Percentiles rank a stretch among this genome's conserved stretches.
phyloP scores from a whole-genome alignment of 768 basidiomycete genomes.

The Russula lepida region DNA sequence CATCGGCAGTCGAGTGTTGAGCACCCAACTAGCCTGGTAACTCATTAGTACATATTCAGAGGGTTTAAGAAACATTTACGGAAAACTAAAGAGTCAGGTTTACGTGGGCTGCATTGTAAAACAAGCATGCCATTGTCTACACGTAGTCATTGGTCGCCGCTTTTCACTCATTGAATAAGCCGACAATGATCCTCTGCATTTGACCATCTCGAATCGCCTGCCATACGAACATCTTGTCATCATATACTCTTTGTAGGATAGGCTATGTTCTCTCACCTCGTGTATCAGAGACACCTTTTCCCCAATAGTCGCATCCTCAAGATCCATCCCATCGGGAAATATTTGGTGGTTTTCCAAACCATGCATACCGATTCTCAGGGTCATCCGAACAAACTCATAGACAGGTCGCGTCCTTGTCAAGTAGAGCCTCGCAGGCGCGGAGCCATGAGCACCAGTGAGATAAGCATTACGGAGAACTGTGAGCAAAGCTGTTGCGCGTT shows the following conservation, averaged over 20 bases:
- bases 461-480: conserved; percentile 45
- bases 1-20: too few relatives aligned
- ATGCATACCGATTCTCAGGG: conserved; percentile 69
- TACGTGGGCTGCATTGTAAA: not conserved
- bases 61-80: not conserved
- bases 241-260: not conserved
- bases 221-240: not conserved
- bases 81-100: not conserved
- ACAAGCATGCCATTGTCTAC: not conserved
- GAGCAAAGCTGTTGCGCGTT: conserved; percentile 38
- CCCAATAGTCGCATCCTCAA: conserved; percentile 61
- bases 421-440: conserved; percentile 56
- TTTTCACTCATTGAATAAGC: conserved; percentile 34
- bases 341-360: conserved; percentile 62
- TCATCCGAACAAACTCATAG: conserved; percentile 69
- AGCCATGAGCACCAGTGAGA: conserved; percentile 48
- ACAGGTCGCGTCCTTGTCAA: conserved; percentile 61
- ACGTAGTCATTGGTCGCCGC: not conserved
- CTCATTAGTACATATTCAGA: not conserved
- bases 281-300: conserved; percentile 67
- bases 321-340: conserved; percentile 54
- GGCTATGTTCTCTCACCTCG: conserved; percentile 36
- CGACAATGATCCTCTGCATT: conserved; percentile 46
- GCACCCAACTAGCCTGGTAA: too few relatives aligned
- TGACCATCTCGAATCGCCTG: conserved; percentile 62